Base-by-base conservation (phyloP, 331 rosid species). In the Dryas integrifolia region DNA sequence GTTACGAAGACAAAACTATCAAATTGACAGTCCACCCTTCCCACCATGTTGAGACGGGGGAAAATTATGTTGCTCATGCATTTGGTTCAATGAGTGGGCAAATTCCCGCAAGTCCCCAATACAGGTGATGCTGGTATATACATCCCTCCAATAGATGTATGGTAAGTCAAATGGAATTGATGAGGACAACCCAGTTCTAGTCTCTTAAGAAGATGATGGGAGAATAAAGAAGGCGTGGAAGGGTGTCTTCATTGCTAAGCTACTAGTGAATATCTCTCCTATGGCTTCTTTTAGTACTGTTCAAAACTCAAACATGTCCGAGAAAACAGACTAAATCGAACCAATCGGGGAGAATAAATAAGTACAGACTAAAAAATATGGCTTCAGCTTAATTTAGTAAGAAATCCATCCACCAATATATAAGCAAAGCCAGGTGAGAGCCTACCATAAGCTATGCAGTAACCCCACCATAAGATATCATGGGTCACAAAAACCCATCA, bases 171-270 rank as follows among this genome's bases (percentile, higher is more conserved):
- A 55, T 16, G 18, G 30, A 7, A 9, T 24, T 57, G 62, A 57
- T 57, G 62, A 57, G 10, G 8, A 58, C 62, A 9, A 58, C 62
- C 62, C 7, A 58, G 24, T 58, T 58, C 62, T 40, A 58, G 35
- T 2, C 13, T 12, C 13, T 11, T 26, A 10, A 26, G 62, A 40
- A 58, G 11, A 40, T 21, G 7, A 26, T 55, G 41, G 41, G n/a
- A 58, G n/a, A 58, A 26, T 30, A 14, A 35, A 35, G 16, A 30
- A 35, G 65, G 44, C 65, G 6, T 59, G 44, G 21, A 59, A 6
- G 8, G 45, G 35, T 59, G 8, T n/a, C 21, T 1, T 59, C 44
- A 6, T 59, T 12, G n/a, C 1, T 59, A 59, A 59, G 41, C 44
- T 35, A 4, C 45, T 6, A 35, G 65, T 59, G 18, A 6, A 13